Evolutionary conservation across 2,329 filamentous ascomycete species (phyloP).

Genomic region (Sporothrix brasiliensis): DNA sequence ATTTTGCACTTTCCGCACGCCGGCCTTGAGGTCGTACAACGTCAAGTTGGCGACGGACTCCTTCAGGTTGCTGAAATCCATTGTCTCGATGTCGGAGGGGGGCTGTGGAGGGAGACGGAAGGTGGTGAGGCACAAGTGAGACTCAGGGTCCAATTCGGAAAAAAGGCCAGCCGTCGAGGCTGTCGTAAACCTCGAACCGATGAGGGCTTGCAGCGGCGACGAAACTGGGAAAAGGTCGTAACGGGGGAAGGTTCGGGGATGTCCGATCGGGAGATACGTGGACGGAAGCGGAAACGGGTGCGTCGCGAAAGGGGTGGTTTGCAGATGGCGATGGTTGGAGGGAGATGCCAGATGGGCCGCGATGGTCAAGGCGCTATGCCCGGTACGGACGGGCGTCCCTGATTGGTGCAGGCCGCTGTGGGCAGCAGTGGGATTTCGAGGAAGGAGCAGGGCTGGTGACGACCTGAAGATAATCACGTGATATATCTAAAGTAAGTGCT

Average conservation of each 20-base stretch:
- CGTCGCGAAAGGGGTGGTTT: slow-evolving; percentile 19
- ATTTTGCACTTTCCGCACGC: slow-evolving; percentile 95
- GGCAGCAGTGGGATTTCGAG: neutral
- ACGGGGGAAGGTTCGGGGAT: neutral
- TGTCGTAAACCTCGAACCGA: neutral
- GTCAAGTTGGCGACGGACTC: slow-evolving; percentile 89
- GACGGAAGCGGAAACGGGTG: slow-evolving; percentile 3
- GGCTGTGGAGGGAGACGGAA: neutral
- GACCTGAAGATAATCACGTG: neutral
- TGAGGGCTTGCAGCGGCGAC: neutral
- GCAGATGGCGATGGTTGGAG: slow-evolving; percentile 20
- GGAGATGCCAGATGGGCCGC: slow-evolving; percentile 25
- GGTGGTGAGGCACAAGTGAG: neutral
- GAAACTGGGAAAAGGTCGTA: neutral
- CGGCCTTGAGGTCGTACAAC: slow-evolving; percentile 92
- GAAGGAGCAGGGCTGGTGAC: neutral
- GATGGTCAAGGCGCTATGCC: slow-evolving; percentile 19
- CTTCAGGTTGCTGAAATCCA: slow-evolving; percentile 86
- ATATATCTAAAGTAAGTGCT: too few relatives aligned
- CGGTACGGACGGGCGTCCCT: neutral
- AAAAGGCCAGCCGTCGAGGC: slow-evolving; percentile 2
- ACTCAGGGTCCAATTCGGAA: neutral
- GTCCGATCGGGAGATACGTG: neutral
- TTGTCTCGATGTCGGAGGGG: slow-evolving; percentile 43
- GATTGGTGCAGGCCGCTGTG: slow-evolving; percentile 13